Base-by-base conservation (phyloP, 208 protist species). In the Leishmania martiniquensis region DNA sequence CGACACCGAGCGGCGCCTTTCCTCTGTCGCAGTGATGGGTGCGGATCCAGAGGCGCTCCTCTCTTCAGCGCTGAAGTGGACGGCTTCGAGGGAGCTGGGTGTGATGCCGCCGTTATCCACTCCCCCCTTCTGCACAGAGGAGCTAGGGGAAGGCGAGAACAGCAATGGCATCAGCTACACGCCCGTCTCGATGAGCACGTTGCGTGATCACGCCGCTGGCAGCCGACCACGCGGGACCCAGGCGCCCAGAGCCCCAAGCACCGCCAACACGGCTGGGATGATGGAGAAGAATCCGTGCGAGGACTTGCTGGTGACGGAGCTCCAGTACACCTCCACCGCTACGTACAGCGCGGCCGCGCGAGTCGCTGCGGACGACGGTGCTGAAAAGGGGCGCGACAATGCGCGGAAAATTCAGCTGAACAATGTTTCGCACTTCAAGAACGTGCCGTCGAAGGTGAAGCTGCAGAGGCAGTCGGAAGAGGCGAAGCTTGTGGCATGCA, bases 381-480 rank as follows among this genome's bases (percentile, higher is more conserved):
- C 44, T 54, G 37, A 63, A 4, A 34, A 34, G 20, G 70, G 49
- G 52, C 49, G 37, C 29, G 71, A 78, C 9, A 42, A 45, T 0
- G 69, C 74, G 9, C 86, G 86, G 77, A 91, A 79, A 75, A 96
- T 94, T 34, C 80, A 55, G 4, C 81, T 95, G 37, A 96, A 95
- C 79, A 96, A 96, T 75, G 89, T 95, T 0, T 95, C 90, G 15
- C 85, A 82, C 51, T 95, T 96, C 75, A 92, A 93, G 81, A 91
- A 93, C 59, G 92, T 96, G 1, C 79, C 77, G 74, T 96, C 92
- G 55, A 84, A 88, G 59, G 62, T 96, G 54, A 89, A 93, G 70
- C 22, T 87, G 67, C 82, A 91, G 77, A 15, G 72, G 25, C 45
- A 62, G 57, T 69, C 75, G 45, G 72, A 87, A 66, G 57, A 82